Evolutionary conservation across 768 basidiomycete species (phyloP), one percentile per base, ranked within the genome.

Genomic region (Suillus hirtellus): DNA sequence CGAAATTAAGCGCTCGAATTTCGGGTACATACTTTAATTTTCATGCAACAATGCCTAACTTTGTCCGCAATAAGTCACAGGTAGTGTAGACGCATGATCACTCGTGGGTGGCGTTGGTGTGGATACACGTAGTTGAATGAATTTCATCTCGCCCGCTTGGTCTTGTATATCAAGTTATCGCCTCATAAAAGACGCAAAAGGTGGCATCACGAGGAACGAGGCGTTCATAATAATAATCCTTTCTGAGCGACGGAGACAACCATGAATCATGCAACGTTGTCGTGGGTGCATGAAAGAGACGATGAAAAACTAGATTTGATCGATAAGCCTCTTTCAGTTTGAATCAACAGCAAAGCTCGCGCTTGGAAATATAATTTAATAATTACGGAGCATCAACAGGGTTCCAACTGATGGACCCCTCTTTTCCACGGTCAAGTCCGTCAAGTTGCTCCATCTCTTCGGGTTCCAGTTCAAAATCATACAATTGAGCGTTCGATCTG

Each of bases 321-420:
- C 40, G 40, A 58, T 58, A 58, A 58, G 40, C 56, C 40, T 42
- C 56, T 58, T 42, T 40, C 24, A 42, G 38, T 40, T 17, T 11
- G 38, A 42, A 42, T 27, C 10, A 27, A 56, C 9, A 21, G 15
- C 17, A 34, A 56, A 40, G 38, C 24, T 58, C 17, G 5, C 10
- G 34, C 52, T 10, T 53, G 19, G 5, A 56, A 40, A 24, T 27
- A 27, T 11, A 34, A 19, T 4, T 40, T 3, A 19, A 53, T n/a
- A 34, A 53, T 75, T 71, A 75, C 35, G 75, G 66, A 7, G 69
- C 72, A 67, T 90, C 81, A 37, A 94, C 84, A 7, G 93, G 93
- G 70, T 96, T 93, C 95, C 94, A 96, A 65, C 84, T 88, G 50
- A 91, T 76, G 0, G 89, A 86, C 2, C 94, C 94, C 0, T 79